A percentile compares a stretch with the other conserved stretches of the same genome.
phyloP scores from a whole-genome alignment of 805 yeast species.

The Pichia occidentalis region DNA sequence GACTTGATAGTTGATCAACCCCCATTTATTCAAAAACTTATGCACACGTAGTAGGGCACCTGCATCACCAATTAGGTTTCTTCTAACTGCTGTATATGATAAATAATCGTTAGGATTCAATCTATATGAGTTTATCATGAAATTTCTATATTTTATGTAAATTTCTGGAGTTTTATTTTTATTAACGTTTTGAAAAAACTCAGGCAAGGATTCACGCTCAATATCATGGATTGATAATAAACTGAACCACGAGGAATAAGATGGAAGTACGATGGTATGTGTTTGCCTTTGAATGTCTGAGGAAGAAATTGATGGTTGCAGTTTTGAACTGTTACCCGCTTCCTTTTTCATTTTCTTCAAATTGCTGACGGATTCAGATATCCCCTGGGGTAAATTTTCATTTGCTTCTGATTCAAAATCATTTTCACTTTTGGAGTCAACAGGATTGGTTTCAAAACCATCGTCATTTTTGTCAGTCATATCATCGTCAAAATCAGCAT shows the following conservation, averaged over 20 bases:
- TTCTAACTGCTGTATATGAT: conserved; percentile 84
- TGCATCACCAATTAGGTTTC: conserved; percentile 87
- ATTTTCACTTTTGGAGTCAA: not conserved
- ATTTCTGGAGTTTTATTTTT: conserved; percentile 76
- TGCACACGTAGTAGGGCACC: conserved; percentile 83
- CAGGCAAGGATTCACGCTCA: conserved; percentile 81
- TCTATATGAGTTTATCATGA: conserved; percentile 82
- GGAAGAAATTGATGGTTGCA: conserved; percentile 12
- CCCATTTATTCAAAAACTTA: conserved; percentile 84
- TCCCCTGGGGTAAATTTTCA: no score
- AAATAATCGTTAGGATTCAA: conserved; percentile 85
- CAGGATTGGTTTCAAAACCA: not conserved
- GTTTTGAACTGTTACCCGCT: not conserved
- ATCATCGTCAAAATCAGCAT: conserved; percentile 1
- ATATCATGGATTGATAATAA: conserved; percentile 65
- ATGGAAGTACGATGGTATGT: conserved; percentile 79
- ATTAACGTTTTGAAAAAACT: conserved; percentile 59
- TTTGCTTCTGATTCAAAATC: no score
- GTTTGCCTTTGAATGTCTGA: conserved; percentile 44
- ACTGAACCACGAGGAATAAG: conserved; percentile 83
- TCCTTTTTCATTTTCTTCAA: conserved; percentile 3
- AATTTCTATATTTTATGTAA: conserved; percentile 77
- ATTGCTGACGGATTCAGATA: not conserved
- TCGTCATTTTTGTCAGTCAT: not conserved
- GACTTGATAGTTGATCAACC: conserved; percentile 86